phyloP scores from a whole-genome alignment of 306 rosid species.

The Sphenostylis stenocarpa region DNA sequence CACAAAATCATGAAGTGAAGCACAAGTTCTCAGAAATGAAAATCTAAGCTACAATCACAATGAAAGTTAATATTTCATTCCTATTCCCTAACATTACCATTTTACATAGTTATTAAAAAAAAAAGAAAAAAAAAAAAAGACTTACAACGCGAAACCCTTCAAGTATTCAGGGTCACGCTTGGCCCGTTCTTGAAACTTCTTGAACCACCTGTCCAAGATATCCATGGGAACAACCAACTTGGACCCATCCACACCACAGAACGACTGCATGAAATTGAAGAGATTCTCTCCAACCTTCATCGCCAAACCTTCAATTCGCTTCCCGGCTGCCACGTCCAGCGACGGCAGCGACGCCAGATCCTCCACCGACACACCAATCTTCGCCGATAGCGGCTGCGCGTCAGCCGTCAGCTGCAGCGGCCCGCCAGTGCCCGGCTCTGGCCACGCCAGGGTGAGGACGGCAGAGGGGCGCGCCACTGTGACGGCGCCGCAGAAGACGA shows the following conservation, averaged over 20 bases:
- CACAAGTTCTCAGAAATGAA: not conserved
- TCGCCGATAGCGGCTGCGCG: conserved; percentile 67
- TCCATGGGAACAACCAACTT: conserved; percentile 92
- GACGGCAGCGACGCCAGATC: conserved; percentile 82
- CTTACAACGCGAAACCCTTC: conserved; percentile 66
- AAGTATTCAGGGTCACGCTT: conserved; percentile 84
- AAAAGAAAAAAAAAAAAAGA: not conserved
- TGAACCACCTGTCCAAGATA: conserved; percentile 92
- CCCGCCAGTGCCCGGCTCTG: conserved; percentile 54
- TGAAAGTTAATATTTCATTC: not conserved
- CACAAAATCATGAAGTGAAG: not conserved
- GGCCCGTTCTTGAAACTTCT: conserved; percentile 80
- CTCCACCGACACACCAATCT: conserved; percentile 89
- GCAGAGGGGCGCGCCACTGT: conserved; percentile 81
- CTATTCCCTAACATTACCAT: not conserved
- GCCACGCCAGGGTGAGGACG: conserved; percentile 73
- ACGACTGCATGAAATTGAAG: conserved; percentile 92
- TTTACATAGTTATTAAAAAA: not conserved
- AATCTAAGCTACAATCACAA: conserved; percentile 15
- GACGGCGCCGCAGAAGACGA: conserved; percentile 78
- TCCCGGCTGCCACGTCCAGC: conserved; percentile 70
- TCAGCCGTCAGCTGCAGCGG: conserved; percentile 70
- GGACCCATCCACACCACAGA: conserved; percentile 84
- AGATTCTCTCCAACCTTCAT: conserved; percentile 87
- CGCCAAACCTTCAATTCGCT: conserved; percentile 69